phyloP scores from a whole-genome alignment of 2,329 filamentous ascomycete species.

The Allantophomopsis cytisporea region DNA sequence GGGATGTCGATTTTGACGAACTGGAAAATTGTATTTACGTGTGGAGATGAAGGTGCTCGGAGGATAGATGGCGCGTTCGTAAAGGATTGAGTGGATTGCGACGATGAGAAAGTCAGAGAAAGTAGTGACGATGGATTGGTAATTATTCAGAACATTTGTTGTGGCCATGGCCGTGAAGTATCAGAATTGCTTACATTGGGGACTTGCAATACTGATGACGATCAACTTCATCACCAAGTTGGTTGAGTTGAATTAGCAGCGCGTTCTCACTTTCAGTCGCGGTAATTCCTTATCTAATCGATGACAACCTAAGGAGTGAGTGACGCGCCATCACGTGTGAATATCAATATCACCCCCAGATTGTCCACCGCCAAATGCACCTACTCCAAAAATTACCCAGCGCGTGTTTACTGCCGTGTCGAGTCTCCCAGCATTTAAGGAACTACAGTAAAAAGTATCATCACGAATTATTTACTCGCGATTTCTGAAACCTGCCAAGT shows the following conservation, averaged over 20 bases:
- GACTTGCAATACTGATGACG: background rate
- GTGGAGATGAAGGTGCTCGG: constrained; percentile 49
- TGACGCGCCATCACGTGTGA: constrained; percentile 2
- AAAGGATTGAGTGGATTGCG: constrained; percentile 58
- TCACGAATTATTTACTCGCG: too few relatives aligned
- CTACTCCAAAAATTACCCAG: constrained; percentile 1
- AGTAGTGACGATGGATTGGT: constrained; percentile 34
- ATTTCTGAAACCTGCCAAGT: too few relatives aligned
- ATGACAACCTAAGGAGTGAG: background rate
- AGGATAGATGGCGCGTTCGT: constrained; percentile 54
- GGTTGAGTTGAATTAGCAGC: too few relatives aligned
- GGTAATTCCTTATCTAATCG: constrained; percentile 4
- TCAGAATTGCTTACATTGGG: too few relatives aligned
- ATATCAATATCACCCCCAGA: background rate
- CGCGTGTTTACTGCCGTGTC: constrained; percentile 1
- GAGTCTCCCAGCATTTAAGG: background rate
- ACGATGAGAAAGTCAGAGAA: constrained; percentile 56
- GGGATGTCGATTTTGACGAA: constrained; percentile 56
- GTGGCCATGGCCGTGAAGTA: background rate
- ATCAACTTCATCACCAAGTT: too few relatives aligned
- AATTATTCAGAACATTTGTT: background rate
- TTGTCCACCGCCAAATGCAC: constrained; percentile 1
- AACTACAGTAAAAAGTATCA: background rate
- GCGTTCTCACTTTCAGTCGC: too few relatives aligned
- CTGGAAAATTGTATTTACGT: constrained; percentile 57